A percentile compares a stretch with the other conserved stretches of the same genome.
Conservation (phyloP, 768 basidiomycete species). For the Amanita exitialis region DNA sequence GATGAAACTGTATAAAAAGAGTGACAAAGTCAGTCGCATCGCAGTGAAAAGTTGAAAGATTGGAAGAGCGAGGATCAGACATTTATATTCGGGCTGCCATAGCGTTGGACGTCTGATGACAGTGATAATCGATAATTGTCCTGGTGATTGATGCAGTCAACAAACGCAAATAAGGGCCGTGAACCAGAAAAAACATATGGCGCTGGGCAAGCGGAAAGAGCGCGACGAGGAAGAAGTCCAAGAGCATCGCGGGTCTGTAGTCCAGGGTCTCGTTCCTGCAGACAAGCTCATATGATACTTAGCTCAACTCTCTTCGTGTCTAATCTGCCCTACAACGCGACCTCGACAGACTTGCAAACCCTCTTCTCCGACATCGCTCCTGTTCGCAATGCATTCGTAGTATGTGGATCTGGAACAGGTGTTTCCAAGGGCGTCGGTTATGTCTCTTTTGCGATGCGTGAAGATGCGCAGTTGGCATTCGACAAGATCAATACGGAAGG, state of each 20-base stretch:
- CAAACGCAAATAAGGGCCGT: no score
- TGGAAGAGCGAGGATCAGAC: no score
- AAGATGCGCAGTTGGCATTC: slow-evolving; percentile 77
- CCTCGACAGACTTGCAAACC: slow-evolving; percentile 83
- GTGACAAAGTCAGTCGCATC: no score
- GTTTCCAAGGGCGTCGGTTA: slow-evolving; percentile 94
- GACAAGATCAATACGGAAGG: slow-evolving; percentile 55
- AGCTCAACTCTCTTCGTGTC: slow-evolving; percentile 90
- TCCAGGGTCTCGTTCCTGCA: not conserved
- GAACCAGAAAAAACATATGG: no score
- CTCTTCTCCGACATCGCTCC: slow-evolving; percentile 95
- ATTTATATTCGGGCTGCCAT: no score
- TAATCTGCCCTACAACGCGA: slow-evolving; percentile 84
- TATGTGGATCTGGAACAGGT: slow-evolving; percentile 64
- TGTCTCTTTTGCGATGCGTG: slow-evolving; percentile 81
- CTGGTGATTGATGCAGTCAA: no score
- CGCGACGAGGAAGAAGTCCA: slow-evolving; percentile 19
- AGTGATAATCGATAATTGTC: no score
- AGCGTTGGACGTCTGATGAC: no score
- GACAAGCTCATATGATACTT: not conserved
- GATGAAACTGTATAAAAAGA: no score
- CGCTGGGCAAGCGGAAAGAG: slow-evolving; percentile 33
- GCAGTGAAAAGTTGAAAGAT: no score
- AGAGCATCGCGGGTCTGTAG: slow-evolving; percentile 19
- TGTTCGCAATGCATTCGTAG: slow-evolving; percentile 89